Percentiles rank a stretch among this genome's conserved stretches.
phyloP scores from a whole-genome alignment of 768 basidiomycete genomes.

The Atractiella rhizophila region DNA sequence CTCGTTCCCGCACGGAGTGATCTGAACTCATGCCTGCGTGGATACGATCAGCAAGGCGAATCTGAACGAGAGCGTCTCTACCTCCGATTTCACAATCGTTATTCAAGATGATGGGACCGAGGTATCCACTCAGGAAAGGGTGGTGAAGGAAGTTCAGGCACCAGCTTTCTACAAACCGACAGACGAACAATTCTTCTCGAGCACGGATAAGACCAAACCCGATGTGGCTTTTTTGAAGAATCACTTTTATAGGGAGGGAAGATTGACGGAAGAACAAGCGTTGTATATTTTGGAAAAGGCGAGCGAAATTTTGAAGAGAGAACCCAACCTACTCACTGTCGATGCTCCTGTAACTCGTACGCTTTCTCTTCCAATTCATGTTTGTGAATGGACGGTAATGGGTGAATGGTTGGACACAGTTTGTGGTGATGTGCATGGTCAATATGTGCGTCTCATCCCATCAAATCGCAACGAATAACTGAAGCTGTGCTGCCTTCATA shows the following conservation, averaged over 20 bases:
- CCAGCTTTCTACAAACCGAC: constrained; percentile 83
- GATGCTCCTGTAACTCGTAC: constrained; percentile 93
- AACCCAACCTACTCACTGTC: constrained; percentile 74
- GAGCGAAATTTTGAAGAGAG: constrained; percentile 53
- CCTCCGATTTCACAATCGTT: constrained; percentile 11
- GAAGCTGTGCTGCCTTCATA: constrained; percentile 18
- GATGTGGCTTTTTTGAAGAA: constrained; percentile 94
- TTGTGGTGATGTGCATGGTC: constrained; percentile 94
- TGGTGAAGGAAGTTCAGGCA: constrained; percentile 95
- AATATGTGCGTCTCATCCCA: constrained; percentile 42
- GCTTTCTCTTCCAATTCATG: constrained; percentile 15
- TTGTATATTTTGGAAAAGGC: constrained; percentile 72
- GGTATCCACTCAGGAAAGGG: constrained; percentile 79
- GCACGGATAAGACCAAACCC: constrained; percentile 41
- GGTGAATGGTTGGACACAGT: constrained; percentile 26
- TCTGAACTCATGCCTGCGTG: too few species aligned
- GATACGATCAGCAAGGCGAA: too few species aligned
- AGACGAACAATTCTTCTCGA: constrained; percentile 66
- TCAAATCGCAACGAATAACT: neutral
- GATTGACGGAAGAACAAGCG: constrained; percentile 26
- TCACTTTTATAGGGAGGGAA: constrained; percentile 56
- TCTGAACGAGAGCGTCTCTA: too few species aligned
- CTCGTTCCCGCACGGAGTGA: too few species aligned
- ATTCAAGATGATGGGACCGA: constrained; percentile 57
- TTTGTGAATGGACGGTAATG: neutral